Evolutionary conservation across 768 basidiomycete species (phyloP).

Genomic region (Kwoniella bestiolae): DNA sequence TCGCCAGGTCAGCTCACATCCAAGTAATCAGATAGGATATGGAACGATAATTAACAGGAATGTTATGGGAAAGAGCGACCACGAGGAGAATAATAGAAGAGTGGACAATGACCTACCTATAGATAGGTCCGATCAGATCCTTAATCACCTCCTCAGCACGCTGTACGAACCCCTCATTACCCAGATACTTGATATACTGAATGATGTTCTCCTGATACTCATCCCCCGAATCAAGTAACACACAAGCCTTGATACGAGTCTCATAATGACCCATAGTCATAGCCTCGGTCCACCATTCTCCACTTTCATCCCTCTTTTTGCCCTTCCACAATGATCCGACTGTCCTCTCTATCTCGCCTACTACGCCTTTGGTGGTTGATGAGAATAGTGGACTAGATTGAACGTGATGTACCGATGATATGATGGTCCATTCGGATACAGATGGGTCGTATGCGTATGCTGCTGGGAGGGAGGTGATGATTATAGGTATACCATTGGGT

Average conservation of each 20-base stretch:
- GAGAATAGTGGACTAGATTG: conserved; percentile 66
- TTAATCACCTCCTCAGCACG: conserved; percentile 90
- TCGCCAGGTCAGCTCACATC: not conserved
- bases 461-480: conserved; percentile 76
- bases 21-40: not conserved
- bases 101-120: conserved; percentile 82
- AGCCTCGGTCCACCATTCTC: conserved; percentile 80
- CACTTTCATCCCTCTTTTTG: conserved; percentile 45
- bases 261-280: conserved; percentile 88
- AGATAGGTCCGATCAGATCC: conserved; percentile 86
- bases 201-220: conserved; percentile 81
- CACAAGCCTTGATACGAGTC: conserved; percentile 74
- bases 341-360: conserved; percentile 54
- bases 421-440: conserved; percentile 71
- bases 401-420: conserved; percentile 83
- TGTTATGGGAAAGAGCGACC: too few species aligned
- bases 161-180: conserved; percentile 82
- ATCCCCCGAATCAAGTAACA: conserved; percentile 73
- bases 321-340: conserved; percentile 30
- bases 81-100: too few species aligned
- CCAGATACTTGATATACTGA: conserved; percentile 79
- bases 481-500: conserved; percentile 76
- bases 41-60: too few species aligned
- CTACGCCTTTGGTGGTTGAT: not conserved
- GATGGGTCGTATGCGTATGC: conserved; percentile 77